A percentile compares a stretch with the other conserved stretches of the same genome.
Conservation (phyloP, 2,329 filamentous ascomycete genomes). For the Alternaria sp. region DNA sequence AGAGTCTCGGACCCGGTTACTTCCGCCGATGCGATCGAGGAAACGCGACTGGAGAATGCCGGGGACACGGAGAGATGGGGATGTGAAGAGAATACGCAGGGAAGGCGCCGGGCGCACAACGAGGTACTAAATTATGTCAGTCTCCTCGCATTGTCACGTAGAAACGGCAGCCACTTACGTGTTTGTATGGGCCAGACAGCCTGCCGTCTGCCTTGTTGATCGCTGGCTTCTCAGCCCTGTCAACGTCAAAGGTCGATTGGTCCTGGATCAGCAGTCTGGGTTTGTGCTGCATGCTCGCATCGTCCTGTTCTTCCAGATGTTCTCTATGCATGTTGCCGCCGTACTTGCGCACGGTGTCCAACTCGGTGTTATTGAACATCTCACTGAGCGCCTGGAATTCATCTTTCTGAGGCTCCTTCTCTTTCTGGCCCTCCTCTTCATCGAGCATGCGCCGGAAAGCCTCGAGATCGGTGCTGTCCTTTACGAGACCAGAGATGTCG, state of each 20-base stretch:
- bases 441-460: conserved; percentile 61
- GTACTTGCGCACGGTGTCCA: conserved; percentile 67
- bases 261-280: conserved; percentile 59
- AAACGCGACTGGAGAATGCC: conserved; percentile 58
- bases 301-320: conserved; percentile 56
- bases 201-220: conserved; percentile 31
- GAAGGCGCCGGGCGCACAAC: conserved; percentile 56
- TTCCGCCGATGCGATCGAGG: conserved; percentile 58
- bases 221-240: conserved; percentile 18
- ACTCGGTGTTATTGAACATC: conserved; percentile 71
- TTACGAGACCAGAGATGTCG: conserved; percentile 72
- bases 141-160: neutral
- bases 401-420: conserved; percentile 55
- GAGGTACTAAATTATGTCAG: conserved; percentile 49
- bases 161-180: conserved; percentile 52
- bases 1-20: conserved; percentile 59
- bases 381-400: conserved; percentile 71
- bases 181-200: conserved; percentile 61
- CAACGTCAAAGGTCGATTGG: conserved; percentile 41
- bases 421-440: conserved; percentile 39
- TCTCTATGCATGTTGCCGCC: conserved; percentile 70
- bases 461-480: conserved; percentile 69
- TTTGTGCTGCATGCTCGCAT: conserved; percentile 42
- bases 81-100: conserved; percentile 58
- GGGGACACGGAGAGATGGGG: conserved; percentile 57